A percentile compares a stretch with the other conserved stretches of the same genome.
Evolutionary conservation across 2,329 filamentous ascomycete genomes (phyloP).

Genomic region (Hypocrella siamensis): DNA sequence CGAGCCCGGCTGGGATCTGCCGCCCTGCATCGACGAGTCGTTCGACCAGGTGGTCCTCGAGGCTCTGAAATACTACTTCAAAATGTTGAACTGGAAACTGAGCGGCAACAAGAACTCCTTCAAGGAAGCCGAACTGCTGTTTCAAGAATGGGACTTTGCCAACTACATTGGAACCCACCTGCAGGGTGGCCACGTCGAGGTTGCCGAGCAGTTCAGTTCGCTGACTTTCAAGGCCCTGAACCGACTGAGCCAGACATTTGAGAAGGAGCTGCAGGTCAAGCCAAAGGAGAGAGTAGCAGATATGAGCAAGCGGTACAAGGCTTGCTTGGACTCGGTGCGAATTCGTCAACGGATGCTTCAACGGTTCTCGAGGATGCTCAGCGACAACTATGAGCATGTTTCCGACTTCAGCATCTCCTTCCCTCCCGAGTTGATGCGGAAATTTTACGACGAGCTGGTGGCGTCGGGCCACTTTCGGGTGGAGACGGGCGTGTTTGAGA

Average conservation of each 20-base stretch:
- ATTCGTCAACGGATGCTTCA: slow-evolving; percentile 94
- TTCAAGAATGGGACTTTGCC: slow-evolving; percentile 96
- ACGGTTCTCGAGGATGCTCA: slow-evolving; percentile 80
- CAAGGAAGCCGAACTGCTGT: slow-evolving; percentile 93
- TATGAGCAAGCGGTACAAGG: slow-evolving; percentile 96
- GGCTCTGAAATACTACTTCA: slow-evolving; percentile 94
- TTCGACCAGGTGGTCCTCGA: slow-evolving; percentile 88
- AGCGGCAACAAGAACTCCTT: slow-evolving; percentile 98
- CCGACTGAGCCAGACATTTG: slow-evolving; percentile 79
- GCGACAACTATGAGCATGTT: slow-evolving; percentile 88
- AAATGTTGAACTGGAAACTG: slow-evolving; percentile 95
- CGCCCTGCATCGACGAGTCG: slow-evolving; percentile 89
- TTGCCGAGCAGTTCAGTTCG: slow-evolving; percentile 92
- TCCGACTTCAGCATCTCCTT: slow-evolving; percentile 86
- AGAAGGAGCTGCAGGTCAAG: slow-evolving; percentile 72
- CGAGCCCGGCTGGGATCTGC: slow-evolving; percentile 86
- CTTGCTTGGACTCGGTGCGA: slow-evolving; percentile 85
- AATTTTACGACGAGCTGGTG: slow-evolving; percentile 67
- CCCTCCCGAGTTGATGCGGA: slow-evolving; percentile 48
- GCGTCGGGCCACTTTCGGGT: slow-evolving; percentile 79
- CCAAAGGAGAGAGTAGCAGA: slow-evolving; percentile 71
- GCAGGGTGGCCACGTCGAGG: slow-evolving; percentile 88
- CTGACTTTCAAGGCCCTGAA: slow-evolving; percentile 86
- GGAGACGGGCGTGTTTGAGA: slow-evolving; percentile 51
- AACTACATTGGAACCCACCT: slow-evolving; percentile 85